A percentile compares a stretch with the other conserved stretches of the same genome.
Evolutionary conservation across 2,329 filamentous ascomycete species (phyloP).

Genomic region (Pestalotiopsis sp.): DNA sequence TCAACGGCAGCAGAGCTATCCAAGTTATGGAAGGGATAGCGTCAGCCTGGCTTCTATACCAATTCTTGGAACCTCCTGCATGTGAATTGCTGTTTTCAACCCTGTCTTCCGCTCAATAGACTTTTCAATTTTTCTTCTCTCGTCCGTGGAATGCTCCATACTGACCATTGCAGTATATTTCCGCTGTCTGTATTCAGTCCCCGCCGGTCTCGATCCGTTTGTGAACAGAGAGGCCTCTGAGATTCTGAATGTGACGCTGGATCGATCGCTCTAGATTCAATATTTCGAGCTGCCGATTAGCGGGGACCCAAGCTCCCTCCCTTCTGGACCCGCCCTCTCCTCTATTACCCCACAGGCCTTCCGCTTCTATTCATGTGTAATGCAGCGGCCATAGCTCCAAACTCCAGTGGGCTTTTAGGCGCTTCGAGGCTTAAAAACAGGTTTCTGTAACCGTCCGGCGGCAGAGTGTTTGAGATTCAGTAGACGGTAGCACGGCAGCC

Average conservation of each 20-base stretch:
- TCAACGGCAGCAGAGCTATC: background rate
- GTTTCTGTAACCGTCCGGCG: conserved; percentile 9
- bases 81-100: background rate
- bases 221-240: no score
- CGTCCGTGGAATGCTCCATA: background rate
- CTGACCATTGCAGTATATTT: background rate
- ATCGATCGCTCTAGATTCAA: background rate
- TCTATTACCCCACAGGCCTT: background rate
- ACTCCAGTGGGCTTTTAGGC: background rate
- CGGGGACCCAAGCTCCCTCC: background rate
- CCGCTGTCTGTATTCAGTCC: background rate
- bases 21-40: conserved; percentile 3
- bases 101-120: background rate
- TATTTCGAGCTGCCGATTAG: background rate
- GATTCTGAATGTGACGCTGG: background rate
- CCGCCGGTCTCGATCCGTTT: no score
- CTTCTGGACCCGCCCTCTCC: background rate
- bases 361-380: background rate
- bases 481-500: background rate
- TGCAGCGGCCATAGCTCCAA: background rate
- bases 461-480: background rate
- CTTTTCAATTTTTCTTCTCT: background rate
- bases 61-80: conserved; percentile 6
- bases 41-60: background rate
- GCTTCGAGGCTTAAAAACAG: conserved; percentile 1